A percentile compares a stretch with the other conserved stretches of the same genome.
phyloP scores from a whole-genome alignment of 352 stramenopile species.

The Pelagophyceae sp. region DNA sequence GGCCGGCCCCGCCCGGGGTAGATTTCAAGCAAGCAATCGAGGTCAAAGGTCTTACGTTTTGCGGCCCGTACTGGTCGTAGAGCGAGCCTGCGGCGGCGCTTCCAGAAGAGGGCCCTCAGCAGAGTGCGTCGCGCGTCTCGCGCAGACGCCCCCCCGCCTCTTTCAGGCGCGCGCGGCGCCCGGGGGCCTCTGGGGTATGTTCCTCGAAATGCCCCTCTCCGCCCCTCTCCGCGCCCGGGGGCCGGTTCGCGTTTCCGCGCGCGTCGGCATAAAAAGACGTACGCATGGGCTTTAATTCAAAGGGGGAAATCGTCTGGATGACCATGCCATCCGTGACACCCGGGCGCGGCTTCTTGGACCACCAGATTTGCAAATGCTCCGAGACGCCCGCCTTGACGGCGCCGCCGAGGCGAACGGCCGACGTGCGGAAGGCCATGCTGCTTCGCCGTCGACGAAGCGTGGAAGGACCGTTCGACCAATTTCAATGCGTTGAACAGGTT shows the following conservation, averaged over 20 bases:
- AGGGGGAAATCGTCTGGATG: constrained; percentile 4
- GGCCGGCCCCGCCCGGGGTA: no score
- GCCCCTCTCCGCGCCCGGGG: no score
- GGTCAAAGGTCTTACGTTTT: background rate
- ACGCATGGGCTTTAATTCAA: constrained; percentile 7
- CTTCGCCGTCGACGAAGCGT: background rate
- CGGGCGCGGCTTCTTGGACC: constrained; percentile 6
- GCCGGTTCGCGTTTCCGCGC: background rate
- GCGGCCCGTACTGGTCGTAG: background rate
- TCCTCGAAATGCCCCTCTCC: no score
- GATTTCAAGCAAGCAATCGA: no score
- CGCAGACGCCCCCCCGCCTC: no score
- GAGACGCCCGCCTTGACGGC: constrained; percentile 5
- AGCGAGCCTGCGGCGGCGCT: background rate
- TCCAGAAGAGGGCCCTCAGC: no score
- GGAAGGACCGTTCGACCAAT: background rate
- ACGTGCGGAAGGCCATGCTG: constrained; percentile 1
- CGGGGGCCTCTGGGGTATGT: no score
- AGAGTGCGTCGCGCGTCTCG: no score
- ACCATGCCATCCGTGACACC: constrained; percentile 10
- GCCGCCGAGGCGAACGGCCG: background rate
- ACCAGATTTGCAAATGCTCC: constrained; percentile 14
- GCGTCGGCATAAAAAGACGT: background rate
- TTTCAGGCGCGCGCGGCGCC: no score
- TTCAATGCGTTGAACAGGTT: no score